Base-by-base conservation (phyloP, 2,329 filamentous ascomycete genomes). In the Alternaria solani region DNA sequence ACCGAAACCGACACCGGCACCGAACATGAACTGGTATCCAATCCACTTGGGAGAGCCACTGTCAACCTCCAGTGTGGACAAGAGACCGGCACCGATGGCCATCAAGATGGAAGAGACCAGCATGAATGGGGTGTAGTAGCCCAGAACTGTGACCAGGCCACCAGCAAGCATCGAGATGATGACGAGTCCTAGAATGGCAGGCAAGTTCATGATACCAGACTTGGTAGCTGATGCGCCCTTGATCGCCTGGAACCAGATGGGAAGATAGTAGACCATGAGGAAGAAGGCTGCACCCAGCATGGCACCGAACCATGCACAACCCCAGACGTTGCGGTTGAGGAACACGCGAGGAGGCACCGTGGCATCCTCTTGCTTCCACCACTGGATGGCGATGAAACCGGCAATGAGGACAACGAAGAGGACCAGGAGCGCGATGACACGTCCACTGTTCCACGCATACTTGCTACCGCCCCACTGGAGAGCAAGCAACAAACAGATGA, bases 101-200 rank as follows among this genome's bases (percentile, higher is more conserved):
- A 82, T 81, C 54, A 84, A 61, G 28, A 83, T 67, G 1, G 75
- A 74, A 1, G 75, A 78, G 20, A 71, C 59, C 39, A 83, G 76
- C 72, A 84, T 80, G 68, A 84, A 84, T 2, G 82, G 82, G 0
- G 81, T 83, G 75, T 84, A 84, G 75, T 84, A 84, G 42, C 82
- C 82, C 23, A 81, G 56, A 2, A 68, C 62, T 4, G 80, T 81
- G 51, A 83, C 76, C 23, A 72, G 42, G 36, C 66, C 72, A 47
- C 82, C 82, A 23, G 72, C 66, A 25, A 78, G 34, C 63, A 83
- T 75, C 53, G 79, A 80, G 55, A 81, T 61, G 68, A 83, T 60
- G 64, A 84, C 81, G 28, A 82, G 71, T 32, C 77, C 77, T 26
- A 84, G 76, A 51, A 84, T 80, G 55, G 82, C 74, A 14, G 82